phyloP scores from a whole-genome alignment of 768 basidiomycete species.

The Chiua virens region DNA sequence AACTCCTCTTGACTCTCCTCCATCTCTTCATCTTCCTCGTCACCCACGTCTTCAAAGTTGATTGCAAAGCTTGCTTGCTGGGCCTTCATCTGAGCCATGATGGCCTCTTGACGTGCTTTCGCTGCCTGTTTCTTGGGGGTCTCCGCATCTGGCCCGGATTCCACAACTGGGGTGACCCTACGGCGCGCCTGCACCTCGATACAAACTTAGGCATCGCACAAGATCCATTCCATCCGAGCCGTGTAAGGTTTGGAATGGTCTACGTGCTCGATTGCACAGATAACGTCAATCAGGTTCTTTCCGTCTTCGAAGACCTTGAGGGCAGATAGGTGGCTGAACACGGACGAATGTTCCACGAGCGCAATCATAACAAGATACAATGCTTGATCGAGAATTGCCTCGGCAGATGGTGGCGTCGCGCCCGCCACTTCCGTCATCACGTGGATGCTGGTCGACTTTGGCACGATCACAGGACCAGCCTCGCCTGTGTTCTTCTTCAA shows the following conservation, averaged over 20 bases:
- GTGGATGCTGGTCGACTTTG: constrained; percentile 65
- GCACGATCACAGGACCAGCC: constrained; percentile 71
- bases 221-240: constrained; percentile 73
- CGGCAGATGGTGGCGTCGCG: constrained; percentile 70
- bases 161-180: constrained; percentile 38
- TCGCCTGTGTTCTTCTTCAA: constrained; percentile 63
- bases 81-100: constrained; percentile 95
- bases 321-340: constrained; percentile 61
- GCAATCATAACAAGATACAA: constrained; percentile 87
- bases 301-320: constrained; percentile 55
- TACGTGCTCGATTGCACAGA: constrained; percentile 78
- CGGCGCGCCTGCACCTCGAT: constrained; percentile 58
- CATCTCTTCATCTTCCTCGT: constrained; percentile 55
- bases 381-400: constrained; percentile 87
- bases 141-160: constrained; percentile 48
- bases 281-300: constrained; percentile 64
- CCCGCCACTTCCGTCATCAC: constrained; percentile 59
- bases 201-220: constrained; percentile 58
- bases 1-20: constrained; percentile 45
- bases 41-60: constrained; percentile 76
- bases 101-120: constrained; percentile 86
- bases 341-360: constrained; percentile 63
- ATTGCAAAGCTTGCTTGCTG: constrained; percentile 86
- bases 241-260: constrained; percentile 73
- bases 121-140: constrained; percentile 81